Percentiles rank a stretch among this genome's conserved stretches.
These are phyloP conservation scores for Rhodomyrtus psidioides DNA, from an alignment of 441 rosid species.

Conservation along the genomic window DNA sequence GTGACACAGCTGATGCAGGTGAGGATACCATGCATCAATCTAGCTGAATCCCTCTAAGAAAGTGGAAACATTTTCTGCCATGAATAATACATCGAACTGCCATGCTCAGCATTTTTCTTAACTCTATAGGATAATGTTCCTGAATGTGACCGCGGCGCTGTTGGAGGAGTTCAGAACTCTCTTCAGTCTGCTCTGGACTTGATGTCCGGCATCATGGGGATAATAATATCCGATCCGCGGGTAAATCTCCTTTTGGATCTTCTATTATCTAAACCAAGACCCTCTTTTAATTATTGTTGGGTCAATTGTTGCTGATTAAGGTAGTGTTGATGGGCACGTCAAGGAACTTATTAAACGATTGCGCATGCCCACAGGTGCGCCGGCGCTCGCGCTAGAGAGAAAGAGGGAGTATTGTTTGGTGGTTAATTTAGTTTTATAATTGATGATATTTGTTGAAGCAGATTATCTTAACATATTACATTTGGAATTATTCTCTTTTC, in stretches of 20 bases:
- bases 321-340: not conserved
- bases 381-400: not conserved
- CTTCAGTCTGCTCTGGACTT: conserved; percentile 60
- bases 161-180: conserved; percentile 90
- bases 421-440: not conserved
- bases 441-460: not conserved
- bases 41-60: not conserved
- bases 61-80: not conserved
- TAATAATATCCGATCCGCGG: conserved; percentile 58
- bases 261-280: not conserved
- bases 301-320: not conserved
- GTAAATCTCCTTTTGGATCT: conserved; percentile 14
- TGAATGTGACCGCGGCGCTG: conserved; percentile 68
- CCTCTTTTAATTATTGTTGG: not conserved
- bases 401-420: not conserved
- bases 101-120: not conserved
- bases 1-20: conserved; percentile 93
- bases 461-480: not conserved
- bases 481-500: not conserved
- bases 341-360: not conserved
- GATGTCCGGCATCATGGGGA: conserved; percentile 58
- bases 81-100: not conserved
- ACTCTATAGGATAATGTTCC: conserved; percentile 52
- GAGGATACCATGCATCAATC: not conserved
- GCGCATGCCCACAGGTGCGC: too few species aligned